Percentiles rank a stretch among this genome's conserved stretches.
phyloP scores from a whole-genome alignment of 352 stramenopile species.

The Phytophthora tentaculata region DNA sequence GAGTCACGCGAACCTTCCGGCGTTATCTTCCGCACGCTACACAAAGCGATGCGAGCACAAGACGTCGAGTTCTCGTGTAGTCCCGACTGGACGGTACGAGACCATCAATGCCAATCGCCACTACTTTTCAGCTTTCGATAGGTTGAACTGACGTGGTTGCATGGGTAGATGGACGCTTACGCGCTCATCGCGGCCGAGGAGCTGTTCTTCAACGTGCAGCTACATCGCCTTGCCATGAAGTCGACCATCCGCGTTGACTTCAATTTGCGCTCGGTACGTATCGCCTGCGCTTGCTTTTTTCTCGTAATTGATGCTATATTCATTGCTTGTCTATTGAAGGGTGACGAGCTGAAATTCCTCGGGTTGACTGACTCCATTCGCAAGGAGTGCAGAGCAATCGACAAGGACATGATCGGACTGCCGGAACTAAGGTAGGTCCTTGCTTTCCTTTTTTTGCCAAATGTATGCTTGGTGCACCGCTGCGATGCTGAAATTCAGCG shows the following conservation, averaged over 20 bases:
- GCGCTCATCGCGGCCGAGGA: conserved; percentile 72
- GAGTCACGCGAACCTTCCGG: conserved; percentile 59
- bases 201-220: conserved; percentile 65
- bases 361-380: conserved; percentile 69
- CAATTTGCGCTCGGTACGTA: conserved; percentile 64
- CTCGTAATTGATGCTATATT: conserved; percentile 28
- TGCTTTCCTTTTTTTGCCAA: conserved; percentile 19
- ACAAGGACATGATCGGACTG: conserved; percentile 65
- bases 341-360: conserved; percentile 71
- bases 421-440: conserved; percentile 66
- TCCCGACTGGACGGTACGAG: conserved; percentile 69
- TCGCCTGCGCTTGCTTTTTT: not conserved
- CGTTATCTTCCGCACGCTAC: conserved; percentile 60
- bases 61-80: conserved; percentile 61
- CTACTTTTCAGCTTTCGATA: conserved; percentile 4
- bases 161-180: conserved; percentile 66
- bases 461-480: conserved; percentile 25
- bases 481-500: conserved; percentile 19
- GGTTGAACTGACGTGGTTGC: conserved; percentile 5
- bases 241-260: conserved; percentile 73
- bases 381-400: conserved; percentile 62
- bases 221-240: conserved; percentile 57
- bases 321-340: conserved; percentile 38
- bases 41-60: conserved; percentile 47
- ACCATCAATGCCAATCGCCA: not conserved